Percentiles rank a stretch among this genome's conserved stretches.
Evolutionary conservation across 2,329 filamentous ascomycete species (phyloP).

Genomic region (Arthrocladium fulminans): DNA sequence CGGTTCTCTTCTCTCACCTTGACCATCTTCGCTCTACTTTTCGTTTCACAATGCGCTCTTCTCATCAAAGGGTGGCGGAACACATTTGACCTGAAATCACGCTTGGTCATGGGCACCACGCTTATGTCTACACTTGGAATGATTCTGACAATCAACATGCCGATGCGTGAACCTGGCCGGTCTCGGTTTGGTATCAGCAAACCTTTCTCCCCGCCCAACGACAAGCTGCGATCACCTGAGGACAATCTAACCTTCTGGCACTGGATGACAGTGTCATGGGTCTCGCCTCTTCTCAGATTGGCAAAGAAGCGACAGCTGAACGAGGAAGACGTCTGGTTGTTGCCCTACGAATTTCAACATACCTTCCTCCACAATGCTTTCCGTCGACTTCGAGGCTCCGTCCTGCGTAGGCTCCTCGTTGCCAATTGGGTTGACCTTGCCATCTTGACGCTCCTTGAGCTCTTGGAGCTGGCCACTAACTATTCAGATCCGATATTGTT

Average conservation of each 20-base stretch:
- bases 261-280: constrained; percentile 79
- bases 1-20: constrained; percentile 14
- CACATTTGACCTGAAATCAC: neutral
- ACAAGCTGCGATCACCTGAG: constrained; percentile 61
- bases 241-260: constrained; percentile 72
- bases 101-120: constrained; percentile 7
- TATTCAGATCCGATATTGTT: constrained; percentile 59
- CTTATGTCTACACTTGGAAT: constrained; percentile 32
- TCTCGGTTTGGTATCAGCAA: constrained; percentile 50
- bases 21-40: constrained; percentile 7
- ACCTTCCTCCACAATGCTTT: constrained; percentile 64
- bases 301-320: constrained; percentile 59
- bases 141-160: constrained; percentile 56
- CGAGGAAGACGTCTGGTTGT: constrained; percentile 71
- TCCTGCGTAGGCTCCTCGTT: constrained; percentile 58
- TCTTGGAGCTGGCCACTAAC: constrained; percentile 53
- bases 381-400: constrained; percentile 60
- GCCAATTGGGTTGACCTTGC: constrained; percentile 74
- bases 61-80: constrained; percentile 10
- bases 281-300: constrained; percentile 60
- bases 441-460: constrained; percentile 55
- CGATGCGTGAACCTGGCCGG: constrained; percentile 53
- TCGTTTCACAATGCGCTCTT: constrained; percentile 4
- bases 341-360: constrained; percentile 77
- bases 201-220: constrained; percentile 48